Evolutionary conservation across 495 filamentous ascomycete genomes (phyloP).

Genomic region (Clohesyomyces aquaticus): DNA sequence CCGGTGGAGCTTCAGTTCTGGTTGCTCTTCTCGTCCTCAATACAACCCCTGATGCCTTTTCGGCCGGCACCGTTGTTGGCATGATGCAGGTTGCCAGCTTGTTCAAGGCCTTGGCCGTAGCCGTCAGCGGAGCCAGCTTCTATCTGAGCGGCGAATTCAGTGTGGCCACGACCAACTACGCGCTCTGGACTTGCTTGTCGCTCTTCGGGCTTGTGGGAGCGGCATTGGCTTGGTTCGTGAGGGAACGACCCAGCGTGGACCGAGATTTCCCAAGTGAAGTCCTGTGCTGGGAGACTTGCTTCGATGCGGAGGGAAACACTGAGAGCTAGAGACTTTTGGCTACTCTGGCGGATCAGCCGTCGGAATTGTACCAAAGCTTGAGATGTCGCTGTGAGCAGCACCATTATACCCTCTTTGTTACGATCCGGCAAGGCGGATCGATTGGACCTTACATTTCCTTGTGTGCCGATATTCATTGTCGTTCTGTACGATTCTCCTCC

Average conservation of each 20-base stretch:
- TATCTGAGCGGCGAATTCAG: conserved; percentile 48
- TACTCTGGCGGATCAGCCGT: too few species aligned
- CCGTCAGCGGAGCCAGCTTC: conserved; percentile 51
- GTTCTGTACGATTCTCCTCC: too few species aligned
- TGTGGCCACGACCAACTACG: conserved; percentile 47
- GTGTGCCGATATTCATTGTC: too few species aligned
- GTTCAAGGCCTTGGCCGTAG: conserved; percentile 52
- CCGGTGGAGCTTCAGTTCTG: conserved; percentile 48
- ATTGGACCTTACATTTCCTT: too few species aligned
- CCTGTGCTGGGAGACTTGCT: conserved; percentile 53
- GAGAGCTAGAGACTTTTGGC: not conserved
- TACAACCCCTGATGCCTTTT: conserved; percentile 52
- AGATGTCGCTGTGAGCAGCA: too few species aligned
- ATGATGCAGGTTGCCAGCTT: conserved; percentile 50
- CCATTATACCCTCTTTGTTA: too few species aligned
- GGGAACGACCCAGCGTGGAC: conserved; percentile 50
- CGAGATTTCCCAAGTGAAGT: conserved; percentile 47
- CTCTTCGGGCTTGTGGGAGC: conserved; percentile 48
- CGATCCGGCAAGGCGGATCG: too few species aligned
- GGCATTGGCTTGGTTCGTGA: conserved; percentile 50
- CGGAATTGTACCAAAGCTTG: too few species aligned
- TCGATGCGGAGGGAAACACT: conserved; percentile 45
- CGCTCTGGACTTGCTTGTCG: conserved; percentile 49
- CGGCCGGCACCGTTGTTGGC: conserved; percentile 53
- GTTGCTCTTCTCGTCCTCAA: conserved; percentile 52